phyloP scores from a whole-genome alignment of 352 stramenopile genomes.

The Phytophthora chlamydospora region DNA sequence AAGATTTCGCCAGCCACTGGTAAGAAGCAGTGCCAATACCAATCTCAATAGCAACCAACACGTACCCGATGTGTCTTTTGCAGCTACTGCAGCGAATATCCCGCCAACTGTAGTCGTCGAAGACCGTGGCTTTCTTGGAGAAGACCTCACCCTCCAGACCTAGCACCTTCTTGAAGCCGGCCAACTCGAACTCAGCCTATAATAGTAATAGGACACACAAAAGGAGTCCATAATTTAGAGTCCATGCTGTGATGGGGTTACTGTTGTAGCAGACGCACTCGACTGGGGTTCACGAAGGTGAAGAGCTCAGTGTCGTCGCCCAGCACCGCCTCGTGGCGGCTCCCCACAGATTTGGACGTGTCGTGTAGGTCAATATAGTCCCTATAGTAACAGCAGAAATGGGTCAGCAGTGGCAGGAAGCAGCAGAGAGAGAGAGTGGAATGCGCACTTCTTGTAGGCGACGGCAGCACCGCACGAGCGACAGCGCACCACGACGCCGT shows the following conservation, averaged over 20 bases:
- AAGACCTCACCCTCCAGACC: slow-evolving; percentile 66
- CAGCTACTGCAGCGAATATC: slow-evolving; percentile 76
- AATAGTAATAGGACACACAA: background rate
- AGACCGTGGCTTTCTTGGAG: slow-evolving; percentile 80
- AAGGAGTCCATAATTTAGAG: background rate
- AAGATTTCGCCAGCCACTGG: slow-evolving; percentile 2
- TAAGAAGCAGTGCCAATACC: background rate
- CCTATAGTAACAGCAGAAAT: slow-evolving; percentile 35
- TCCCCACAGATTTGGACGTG: slow-evolving; percentile 73
- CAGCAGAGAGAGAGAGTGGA: slow-evolving; percentile 1
- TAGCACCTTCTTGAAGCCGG: slow-evolving; percentile 66
- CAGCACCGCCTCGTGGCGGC: slow-evolving; percentile 53
- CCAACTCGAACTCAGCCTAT: slow-evolving; percentile 82
- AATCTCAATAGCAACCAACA: background rate
- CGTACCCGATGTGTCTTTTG: slow-evolving; percentile 78
- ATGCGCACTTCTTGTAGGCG: slow-evolving; percentile 61
- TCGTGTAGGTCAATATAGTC: slow-evolving; percentile 77
- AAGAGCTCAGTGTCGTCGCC: slow-evolving; percentile 63
- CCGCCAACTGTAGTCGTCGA: slow-evolving; percentile 84
- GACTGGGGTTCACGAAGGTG: slow-evolving; percentile 80
- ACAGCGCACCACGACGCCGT: slow-evolving; percentile 66
- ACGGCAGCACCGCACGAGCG: slow-evolving; percentile 78
- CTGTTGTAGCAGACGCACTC: slow-evolving; percentile 35
- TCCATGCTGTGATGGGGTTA: background rate
- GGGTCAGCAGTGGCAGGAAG: slow-evolving; percentile 8